These are phyloP conservation scores for Mortierella sp. DNA, from an alignment of 371 early-diverging fungal species.

Conservation along the genomic window DNA sequence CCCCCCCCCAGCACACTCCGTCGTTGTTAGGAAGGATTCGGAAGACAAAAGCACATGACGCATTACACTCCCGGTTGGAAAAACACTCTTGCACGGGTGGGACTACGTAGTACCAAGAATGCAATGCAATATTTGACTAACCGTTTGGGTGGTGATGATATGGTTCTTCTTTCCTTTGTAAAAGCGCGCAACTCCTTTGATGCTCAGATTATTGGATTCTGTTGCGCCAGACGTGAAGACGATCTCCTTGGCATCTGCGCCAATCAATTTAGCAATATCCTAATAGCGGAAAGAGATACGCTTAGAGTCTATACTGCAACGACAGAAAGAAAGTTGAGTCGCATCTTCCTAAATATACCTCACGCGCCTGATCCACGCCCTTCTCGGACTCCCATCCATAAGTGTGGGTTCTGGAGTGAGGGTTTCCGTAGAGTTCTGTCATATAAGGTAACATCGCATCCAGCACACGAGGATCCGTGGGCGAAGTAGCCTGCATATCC, in stretches of 20 bases:
- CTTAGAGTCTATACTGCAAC: constrained; percentile 2
- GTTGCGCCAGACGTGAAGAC: constrained; percentile 99
- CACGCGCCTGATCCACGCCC: constrained; percentile 94
- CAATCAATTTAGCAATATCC: constrained; percentile 94
- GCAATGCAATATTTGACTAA: too few species aligned
- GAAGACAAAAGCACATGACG: too few species aligned
- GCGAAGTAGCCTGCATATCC: constrained; percentile 98
- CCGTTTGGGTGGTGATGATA: constrained; percentile 98
- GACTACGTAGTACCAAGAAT: too few species aligned
- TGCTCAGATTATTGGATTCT: constrained; percentile 97
- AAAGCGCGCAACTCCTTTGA: constrained; percentile 98
- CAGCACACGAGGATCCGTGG: constrained; percentile 97
- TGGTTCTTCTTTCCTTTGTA: constrained; percentile 96
- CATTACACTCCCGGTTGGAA: too few species aligned
- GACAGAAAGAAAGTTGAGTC: neutral
- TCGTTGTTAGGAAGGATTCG: constrained; percentile 7
- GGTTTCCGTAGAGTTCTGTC: constrained; percentile 97
- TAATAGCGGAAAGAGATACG: too few species aligned
- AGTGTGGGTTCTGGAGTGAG: constrained; percentile 98
- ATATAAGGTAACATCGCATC: constrained; percentile 98
- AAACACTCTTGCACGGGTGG: too few species aligned
- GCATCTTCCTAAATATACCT: too few species aligned
- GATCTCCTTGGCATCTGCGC: constrained; percentile 98
- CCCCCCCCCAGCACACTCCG: too few species aligned
- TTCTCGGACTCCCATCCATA: constrained; percentile 99